Evolutionary conservation across 495 filamentous ascomycete species (phyloP), one percentile per base, ranked within the genome.

Genomic region (Aspergillus campestris): DNA sequence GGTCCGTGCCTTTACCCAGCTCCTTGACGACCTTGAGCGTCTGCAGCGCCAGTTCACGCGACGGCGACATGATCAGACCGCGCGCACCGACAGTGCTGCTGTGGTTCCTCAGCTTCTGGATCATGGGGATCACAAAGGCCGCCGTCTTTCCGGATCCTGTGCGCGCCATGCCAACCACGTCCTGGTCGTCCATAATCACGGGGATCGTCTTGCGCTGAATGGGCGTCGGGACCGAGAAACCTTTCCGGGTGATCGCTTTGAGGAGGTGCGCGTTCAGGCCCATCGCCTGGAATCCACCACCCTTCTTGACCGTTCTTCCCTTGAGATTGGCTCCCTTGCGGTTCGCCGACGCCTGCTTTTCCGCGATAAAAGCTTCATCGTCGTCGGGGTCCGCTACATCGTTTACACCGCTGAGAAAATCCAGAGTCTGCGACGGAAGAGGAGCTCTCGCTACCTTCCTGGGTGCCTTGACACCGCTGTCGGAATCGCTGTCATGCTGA

Each of bases 121-220:
- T 86, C 90, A 98, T 92, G 34, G 92, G 92, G 45, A 98, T 91
- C 5, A 98, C 88, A 61, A 98, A 98, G 10, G 92, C 91, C 2
- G 91, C 92, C 1, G 90, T 95, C 70, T 98, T 98, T 61, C 92
- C 92, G 32, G 88, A 94, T 61, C 92, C 92, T 13, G 92, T 98
- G 40, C 92, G 75, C 4, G 92, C 92, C 94, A 97, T 99, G 46
- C 88, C 92, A 7, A 97, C 89, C 5, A 99, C 88, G 73, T 98
- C 91, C 53, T 84, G 80, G 43, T 84, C 78, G 36, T 95, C 87
- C 58, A 95, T 72, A 34, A 96, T 75, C 44, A 97, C 72, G 5
- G 92, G 92, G 37, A 99, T 92, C 7, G 92, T 86, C 70, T 96
- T 96, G 31, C 92, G 77, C 71, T 99, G 92, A 61, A 99, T 97